These are phyloP conservation scores for Pogostemon cablin DNA, from an alignment of 257 asterid genomes.

Conservation along the genomic window DNA sequence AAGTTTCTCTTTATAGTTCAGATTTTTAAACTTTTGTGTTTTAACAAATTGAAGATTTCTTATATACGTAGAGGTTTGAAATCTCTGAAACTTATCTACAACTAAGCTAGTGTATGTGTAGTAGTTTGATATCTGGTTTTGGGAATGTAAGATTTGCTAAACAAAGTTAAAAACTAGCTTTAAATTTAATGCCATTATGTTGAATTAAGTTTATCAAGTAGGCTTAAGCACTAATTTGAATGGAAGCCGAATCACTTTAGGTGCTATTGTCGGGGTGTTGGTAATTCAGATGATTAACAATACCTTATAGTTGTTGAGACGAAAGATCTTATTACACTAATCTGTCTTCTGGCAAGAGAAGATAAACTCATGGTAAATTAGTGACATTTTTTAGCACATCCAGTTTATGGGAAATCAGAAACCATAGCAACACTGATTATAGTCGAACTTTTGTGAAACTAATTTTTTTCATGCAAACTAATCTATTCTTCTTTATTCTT, in stretches of 20 bases:
- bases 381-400: not conserved
- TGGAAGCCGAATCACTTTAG: not conserved
- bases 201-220: not conserved
- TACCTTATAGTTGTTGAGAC: not conserved
- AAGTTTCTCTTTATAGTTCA: slow-evolving; percentile 8
- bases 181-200: not conserved
- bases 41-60: not conserved
- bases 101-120: too few species aligned
- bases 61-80: too few species aligned
- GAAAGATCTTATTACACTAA: too few species aligned
- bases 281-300: not conserved
- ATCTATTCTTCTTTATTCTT: not conserved
- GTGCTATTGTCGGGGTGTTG: not conserved
- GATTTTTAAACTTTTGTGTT: not conserved
- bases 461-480: not conserved
- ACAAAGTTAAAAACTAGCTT: too few species aligned
- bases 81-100: too few species aligned
- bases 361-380: not conserved
- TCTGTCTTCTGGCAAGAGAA: not conserved
- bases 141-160: too few species aligned
- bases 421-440: not conserved
- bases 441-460: not conserved
- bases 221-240: too few species aligned
- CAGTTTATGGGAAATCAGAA: not conserved
- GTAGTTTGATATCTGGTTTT: too few species aligned